A percentile compares a stretch with the other conserved stretches of the same genome.
These are phyloP conservation scores for Sporothrix pseudoabietina DNA, from an alignment of 2,329 filamentous ascomycete genomes.

Conservation along the genomic window DNA sequence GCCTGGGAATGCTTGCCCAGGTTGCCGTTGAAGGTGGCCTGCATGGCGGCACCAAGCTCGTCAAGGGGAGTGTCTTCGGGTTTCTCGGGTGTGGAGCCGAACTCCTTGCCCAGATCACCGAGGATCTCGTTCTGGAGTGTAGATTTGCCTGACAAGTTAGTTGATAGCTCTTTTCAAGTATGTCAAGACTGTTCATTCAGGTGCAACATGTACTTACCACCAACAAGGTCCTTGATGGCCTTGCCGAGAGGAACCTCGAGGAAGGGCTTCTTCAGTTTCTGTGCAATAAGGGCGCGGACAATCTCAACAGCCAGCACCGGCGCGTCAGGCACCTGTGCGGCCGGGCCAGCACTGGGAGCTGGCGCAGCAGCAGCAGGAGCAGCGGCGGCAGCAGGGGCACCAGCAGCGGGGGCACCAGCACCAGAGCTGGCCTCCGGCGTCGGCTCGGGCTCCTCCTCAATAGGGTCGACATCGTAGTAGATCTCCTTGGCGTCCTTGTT, in stretches of 20 bases:
- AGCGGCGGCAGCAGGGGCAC: conserved; percentile 57
- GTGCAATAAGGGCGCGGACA: conserved; percentile 83
- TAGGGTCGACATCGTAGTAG: conserved; percentile 96
- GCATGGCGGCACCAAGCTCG: conserved; percentile 92
- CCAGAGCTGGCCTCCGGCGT: conserved; percentile 43
- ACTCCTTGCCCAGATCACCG: conserved; percentile 96
- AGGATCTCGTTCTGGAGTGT: conserved; percentile 98
- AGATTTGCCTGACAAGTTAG: conserved; percentile 72
- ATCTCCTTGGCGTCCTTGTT: conserved; percentile 99
- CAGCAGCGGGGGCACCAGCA: conserved; percentile 57
- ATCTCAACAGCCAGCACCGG: conserved; percentile 90
- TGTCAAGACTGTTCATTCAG: neutral
- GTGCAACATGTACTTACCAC: conserved; percentile 65
- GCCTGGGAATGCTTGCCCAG: conserved; percentile 95
- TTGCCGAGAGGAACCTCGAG: conserved; percentile 89
- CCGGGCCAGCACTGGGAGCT: conserved; percentile 77
- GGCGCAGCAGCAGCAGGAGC: conserved; percentile 60
- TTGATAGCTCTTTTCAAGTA: neutral
- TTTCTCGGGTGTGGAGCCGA: conserved; percentile 96
- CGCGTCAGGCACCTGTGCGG: conserved; percentile 79
- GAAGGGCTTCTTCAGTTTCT: conserved; percentile 95
- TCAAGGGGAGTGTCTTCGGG: conserved; percentile 96
- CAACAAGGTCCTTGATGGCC: conserved; percentile 97
- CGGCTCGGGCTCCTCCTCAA: conserved; percentile 83
- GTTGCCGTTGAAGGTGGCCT: conserved; percentile 98